Percentiles rank a stretch among this genome's conserved stretches.
These are phyloP conservation scores for Cyberlindnera subsufficiens DNA, from an alignment of 805 yeast genomes.

Conservation along the genomic window DNA sequence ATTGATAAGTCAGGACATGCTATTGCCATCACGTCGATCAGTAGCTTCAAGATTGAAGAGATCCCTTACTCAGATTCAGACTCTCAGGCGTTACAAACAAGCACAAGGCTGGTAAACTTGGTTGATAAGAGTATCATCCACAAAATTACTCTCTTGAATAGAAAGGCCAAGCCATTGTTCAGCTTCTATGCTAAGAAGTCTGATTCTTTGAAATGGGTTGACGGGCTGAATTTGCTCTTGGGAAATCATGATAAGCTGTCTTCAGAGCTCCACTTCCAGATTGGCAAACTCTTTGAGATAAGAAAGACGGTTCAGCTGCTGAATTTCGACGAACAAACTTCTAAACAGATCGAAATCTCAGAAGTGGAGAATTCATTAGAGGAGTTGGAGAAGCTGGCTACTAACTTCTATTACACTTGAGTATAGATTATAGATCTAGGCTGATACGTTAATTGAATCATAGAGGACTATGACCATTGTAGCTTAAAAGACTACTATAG, in stretches of 20 bases:
- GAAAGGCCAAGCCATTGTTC: conserved; percentile 37
- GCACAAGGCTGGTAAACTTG: conserved; percentile 45
- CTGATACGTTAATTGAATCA: background rate
- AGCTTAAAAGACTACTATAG: too few species aligned
- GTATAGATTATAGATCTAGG: background rate
- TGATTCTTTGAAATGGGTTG: conserved; percentile 67
- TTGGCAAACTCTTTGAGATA: conserved; percentile 37
- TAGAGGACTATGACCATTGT: too few species aligned
- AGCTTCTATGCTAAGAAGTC: conserved; percentile 68
- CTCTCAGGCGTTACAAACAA: conserved; percentile 28
- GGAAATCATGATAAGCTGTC: conserved; percentile 33
- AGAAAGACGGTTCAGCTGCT: conserved; percentile 46
- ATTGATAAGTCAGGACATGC: conserved; percentile 51
- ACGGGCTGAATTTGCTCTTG: conserved; percentile 57
- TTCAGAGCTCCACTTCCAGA: conserved; percentile 37
- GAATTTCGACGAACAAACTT: conserved; percentile 8
- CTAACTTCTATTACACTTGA: conserved; percentile 19
- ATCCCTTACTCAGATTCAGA: conserved; percentile 41
- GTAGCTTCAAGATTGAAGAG: conserved; percentile 43
- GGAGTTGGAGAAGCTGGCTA: conserved; percentile 13
- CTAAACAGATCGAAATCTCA: conserved; percentile 1
- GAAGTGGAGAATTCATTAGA: conserved; percentile 4
- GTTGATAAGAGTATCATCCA: conserved; percentile 53
- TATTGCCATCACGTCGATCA: conserved; percentile 47
- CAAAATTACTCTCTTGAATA: conserved; percentile 45